Evolutionary conservation across 345 rosid genomes (phyloP), one percentile per base, ranked within the genome.

Genomic region (Clausena lansium): DNA sequence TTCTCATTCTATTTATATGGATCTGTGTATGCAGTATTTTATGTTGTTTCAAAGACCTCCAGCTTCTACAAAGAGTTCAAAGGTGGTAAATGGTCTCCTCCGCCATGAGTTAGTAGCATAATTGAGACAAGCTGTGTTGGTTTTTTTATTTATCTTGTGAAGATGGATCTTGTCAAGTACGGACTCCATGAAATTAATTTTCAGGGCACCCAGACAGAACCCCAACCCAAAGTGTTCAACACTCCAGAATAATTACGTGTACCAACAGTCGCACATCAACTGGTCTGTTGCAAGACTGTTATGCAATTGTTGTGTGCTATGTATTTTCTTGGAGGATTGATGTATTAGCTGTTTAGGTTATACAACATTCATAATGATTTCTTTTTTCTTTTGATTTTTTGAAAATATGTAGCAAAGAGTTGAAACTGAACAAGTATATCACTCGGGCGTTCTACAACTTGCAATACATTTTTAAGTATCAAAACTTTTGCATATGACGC

Each of bases 11-110:
- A 61, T 65, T 62, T 35, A 57, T 71, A 24, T 76, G 60, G 39
- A 25, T 30, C 19, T 2, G 1, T 58, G 8, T 20, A 6, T 83
- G 85, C 87, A 93, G 98, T 93, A 54, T 93, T 92, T 73, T 91
- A 88, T 64, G 79, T 89, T 9, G 92, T 93, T 75, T 95, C 98
- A 15, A 95, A 80, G 77, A 83, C 82, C 64, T 89, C 97, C 30
- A 82, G 84, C 84, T 89, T 89, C 82, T 90, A 91, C 64, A 83
- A 80, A 65, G 86, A 87, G 81, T 92, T 95, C 85, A 85, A 47
- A 60, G 84, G 90, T 24, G 97, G 97, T 36, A 90, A 84, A 74
- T 93, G 98, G 98, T 74, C 74, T 61, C 86, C 83, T 73, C 89
- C 86, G 2, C 58, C 41, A 5, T 78, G 71, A 71, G 52, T 32